phyloP scores from a whole-genome alignment of 2,329 filamentous ascomycete genomes.

The Neopestalotiopsis sp. region DNA sequence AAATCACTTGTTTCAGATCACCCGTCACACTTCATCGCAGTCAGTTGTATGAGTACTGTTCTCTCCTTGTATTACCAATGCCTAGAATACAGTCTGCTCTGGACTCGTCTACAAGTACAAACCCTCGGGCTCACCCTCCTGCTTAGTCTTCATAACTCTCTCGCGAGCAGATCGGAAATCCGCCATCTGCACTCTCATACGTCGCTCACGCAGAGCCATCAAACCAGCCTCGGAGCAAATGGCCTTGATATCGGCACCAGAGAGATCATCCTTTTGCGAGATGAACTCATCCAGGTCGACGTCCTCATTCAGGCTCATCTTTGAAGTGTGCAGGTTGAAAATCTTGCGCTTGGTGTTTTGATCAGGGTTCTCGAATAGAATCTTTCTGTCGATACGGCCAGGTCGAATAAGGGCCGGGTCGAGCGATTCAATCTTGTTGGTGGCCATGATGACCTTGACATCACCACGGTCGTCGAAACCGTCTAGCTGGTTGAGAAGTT shows the following conservation, averaged over 20 bases:
- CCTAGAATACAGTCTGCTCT: conserved; percentile 15
- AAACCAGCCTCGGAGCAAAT: conserved; percentile 98
- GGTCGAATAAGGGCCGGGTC: conserved; percentile 96
- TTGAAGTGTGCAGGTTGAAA: conserved; percentile 95
- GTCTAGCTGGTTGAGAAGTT: conserved; percentile 96
- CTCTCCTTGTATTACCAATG: conserved; percentile 4
- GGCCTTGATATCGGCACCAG: conserved; percentile 97
- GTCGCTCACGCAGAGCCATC: conserved; percentile 89
- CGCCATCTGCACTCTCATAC: conserved; percentile 99
- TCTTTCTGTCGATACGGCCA: conserved; percentile 98
- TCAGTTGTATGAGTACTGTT: background rate
- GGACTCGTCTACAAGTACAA: conserved; percentile 83
- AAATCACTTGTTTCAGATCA: background rate
- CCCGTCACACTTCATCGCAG: background rate
- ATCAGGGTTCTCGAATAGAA: conserved; percentile 72
- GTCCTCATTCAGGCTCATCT: conserved; percentile 96
- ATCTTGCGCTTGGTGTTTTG: conserved; percentile 98
- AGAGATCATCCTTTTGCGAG: conserved; percentile 96
- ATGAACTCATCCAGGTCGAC: conserved; percentile 99
- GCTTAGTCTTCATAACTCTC: conserved; percentile 97
- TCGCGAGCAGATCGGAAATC: conserved; percentile 94
- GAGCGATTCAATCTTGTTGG: conserved; percentile 98
- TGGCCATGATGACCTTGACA: conserved; percentile 99
- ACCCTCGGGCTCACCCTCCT: conserved; percentile 96
- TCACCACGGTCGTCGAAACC: conserved; percentile 98